Conservation (phyloP, 2,329 filamentous ascomycete species). For the Sporothrix sp. region DNA sequence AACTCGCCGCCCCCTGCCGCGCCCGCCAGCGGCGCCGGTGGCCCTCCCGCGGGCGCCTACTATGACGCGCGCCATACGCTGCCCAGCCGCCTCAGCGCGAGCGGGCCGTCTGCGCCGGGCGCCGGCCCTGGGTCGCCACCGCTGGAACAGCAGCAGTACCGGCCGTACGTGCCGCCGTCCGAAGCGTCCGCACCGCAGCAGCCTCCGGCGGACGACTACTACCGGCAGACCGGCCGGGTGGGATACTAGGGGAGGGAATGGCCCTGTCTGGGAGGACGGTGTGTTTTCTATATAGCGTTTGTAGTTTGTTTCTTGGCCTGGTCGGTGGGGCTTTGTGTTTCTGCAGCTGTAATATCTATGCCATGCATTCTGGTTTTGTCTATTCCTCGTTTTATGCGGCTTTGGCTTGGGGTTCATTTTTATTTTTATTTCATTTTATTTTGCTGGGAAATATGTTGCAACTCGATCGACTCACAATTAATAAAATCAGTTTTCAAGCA, state of each 20-base stretch:
- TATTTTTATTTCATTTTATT: too few species aligned
- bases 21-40: constrained; percentile 27
- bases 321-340: too few species aligned
- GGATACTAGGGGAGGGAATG: constrained; percentile 9
- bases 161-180: constrained; percentile 45
- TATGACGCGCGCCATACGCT: constrained; percentile 40
- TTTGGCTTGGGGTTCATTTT: too few species aligned
- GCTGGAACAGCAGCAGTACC: constrained; percentile 41
- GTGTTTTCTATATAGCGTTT: too few species aligned
- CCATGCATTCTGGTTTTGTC: too few species aligned
- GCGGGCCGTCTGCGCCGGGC: not conserved
- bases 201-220: constrained; percentile 41
- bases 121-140: constrained; percentile 10
- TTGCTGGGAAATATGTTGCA: too few species aligned
- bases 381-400: too few species aligned
- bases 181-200: constrained; percentile 19
- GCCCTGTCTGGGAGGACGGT: not conserved
- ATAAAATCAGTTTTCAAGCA: too few species aligned
- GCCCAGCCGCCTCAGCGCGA: constrained; percentile 24
- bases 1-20: constrained; percentile 29
- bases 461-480: too few species aligned
- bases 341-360: too few species aligned
- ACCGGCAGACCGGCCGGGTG: constrained; percentile 32
- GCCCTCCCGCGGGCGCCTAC: not conserved
- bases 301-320: too few species aligned